Base-by-base conservation (phyloP, 2,329 filamentous ascomycete genomes). In the Dactylellina parvicollis region DNA sequence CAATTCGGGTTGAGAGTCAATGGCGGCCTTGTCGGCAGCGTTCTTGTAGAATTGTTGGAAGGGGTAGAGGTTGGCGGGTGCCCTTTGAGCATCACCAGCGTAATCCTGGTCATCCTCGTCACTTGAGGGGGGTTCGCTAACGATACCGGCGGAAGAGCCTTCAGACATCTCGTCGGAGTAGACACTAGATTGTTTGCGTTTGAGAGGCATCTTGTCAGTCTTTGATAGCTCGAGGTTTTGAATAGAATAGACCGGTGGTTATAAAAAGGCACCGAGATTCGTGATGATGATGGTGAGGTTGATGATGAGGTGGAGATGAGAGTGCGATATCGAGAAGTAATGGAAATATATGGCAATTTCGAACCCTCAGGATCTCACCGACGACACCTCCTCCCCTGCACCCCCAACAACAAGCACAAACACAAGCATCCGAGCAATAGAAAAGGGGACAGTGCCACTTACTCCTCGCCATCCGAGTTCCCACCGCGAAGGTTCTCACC, bases 1-100 rank as follows among this genome's bases (percentile, higher is more conserved):
- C 56, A 98, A 89, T 82, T 98, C 93, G 28, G 92, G 89, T 86
- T 97, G 88, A 65, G 85, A 86, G 86, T 95, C 89, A 75, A 99
- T 95, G 56, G 90, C 85, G 5, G 85, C 85, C 80, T 91, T 93
- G 79, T 95, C 91, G 38, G 87, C 85, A 46, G 88, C 84, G 76
- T 87, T 90, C 77, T 87, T 86, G 80, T 92, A 95, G 78, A 95
- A 89, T 77, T 94, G 93, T 76, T 99, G 95, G 75, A 96, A 86
- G 0, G 94, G 92, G 79, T 96, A 95, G 64, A 88, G 78, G 80
- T 90, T 83, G 78, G 89, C 86, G 3, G 42, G 42, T 7, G 40
- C 22, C 24, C 62, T 55, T 9, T n/a, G n/a, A n/a, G 47, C 54
- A 14, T 40, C 62, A 14, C 30, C 61, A 34, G 32, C 24, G 12